phyloP scores from a whole-genome alignment of 208 protist species.

The Trypanosoma lewisi region DNA sequence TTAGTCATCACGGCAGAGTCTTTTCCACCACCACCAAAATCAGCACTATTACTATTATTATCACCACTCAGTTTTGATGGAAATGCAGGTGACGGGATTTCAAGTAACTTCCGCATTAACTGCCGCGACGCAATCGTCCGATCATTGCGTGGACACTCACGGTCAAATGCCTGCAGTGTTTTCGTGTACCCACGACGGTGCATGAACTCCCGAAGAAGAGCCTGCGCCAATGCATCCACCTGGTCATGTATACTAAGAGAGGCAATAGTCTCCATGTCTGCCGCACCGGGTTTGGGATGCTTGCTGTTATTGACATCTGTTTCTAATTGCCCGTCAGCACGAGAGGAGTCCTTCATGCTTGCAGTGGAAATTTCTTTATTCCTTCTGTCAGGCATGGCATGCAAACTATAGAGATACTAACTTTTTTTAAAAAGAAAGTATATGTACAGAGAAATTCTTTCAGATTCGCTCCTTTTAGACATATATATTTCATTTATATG shows the following conservation, averaged over 20 bases:
- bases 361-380: too few species aligned
- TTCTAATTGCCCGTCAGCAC: slow-evolving; percentile 8
- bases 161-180: slow-evolving; percentile 70
- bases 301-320: not conserved
- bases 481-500: too few species aligned
- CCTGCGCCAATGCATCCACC: slow-evolving; percentile 70
- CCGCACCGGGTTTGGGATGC: not conserved
- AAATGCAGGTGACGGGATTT: slow-evolving; percentile 58
- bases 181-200: slow-evolving; percentile 64
- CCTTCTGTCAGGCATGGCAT: too few species aligned
- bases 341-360: too few species aligned
- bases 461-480: too few species aligned
- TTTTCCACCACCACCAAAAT: not conserved
- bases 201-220: slow-evolving; percentile 87
- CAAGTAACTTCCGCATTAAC: slow-evolving; percentile 74
- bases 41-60: not conserved
- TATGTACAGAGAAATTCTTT: too few species aligned
- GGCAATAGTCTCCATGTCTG: slow-evolving; percentile 26
- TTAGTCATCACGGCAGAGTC: not conserved
- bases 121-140: slow-evolving; percentile 70
- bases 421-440: too few species aligned
- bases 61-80: slow-evolving; percentile 33
- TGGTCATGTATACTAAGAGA: slow-evolving; percentile 46
- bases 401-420: too few species aligned
- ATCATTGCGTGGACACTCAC: slow-evolving; percentile 64